These are phyloP conservation scores for Lentinula guzmanii DNA, from an alignment of 768 basidiomycete species.

Conservation along the genomic window DNA sequence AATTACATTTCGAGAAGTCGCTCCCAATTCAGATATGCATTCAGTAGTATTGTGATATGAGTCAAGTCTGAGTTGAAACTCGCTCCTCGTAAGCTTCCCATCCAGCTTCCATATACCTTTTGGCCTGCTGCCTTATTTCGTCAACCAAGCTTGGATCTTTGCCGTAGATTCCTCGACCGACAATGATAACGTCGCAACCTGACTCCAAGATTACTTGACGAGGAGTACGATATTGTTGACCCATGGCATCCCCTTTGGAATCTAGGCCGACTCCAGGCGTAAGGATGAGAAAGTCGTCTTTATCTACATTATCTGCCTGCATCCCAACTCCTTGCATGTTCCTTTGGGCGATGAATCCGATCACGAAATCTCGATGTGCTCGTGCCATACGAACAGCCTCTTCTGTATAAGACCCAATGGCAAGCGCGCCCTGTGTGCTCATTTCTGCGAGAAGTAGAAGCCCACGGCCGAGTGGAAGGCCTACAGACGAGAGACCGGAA, in stretches of 20 bases:
- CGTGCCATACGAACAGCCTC: slow-evolving; percentile 87
- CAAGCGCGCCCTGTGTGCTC: slow-evolving; percentile 86
- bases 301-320: slow-evolving; percentile 21
- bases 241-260: slow-evolving; percentile 74
- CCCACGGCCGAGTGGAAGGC: slow-evolving; percentile 78
- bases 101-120: slow-evolving; percentile 77
- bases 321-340: slow-evolving; percentile 69
- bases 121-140: slow-evolving; percentile 59
- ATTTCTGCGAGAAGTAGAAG: slow-evolving; percentile 93
- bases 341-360: slow-evolving; percentile 92
- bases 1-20: background rate
- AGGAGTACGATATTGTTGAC: slow-evolving; percentile 94
- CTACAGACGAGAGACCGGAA: slow-evolving; percentile 82
- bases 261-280: slow-evolving; percentile 92
- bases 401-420: slow-evolving; percentile 77
- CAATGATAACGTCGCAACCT: slow-evolving; percentile 95
- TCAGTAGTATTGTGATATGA: background rate
- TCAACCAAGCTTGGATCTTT: slow-evolving; percentile 38
- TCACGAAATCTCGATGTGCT: slow-evolving; percentile 76
- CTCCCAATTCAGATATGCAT: background rate
- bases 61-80: slow-evolving; percentile 13
- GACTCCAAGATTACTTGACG: slow-evolving; percentile 70
- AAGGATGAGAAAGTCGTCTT: slow-evolving; percentile 84
- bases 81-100: slow-evolving; percentile 87
- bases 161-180: slow-evolving; percentile 92